phyloP scores from a whole-genome alignment of 1,284 basidiomycete genomes.

The Ceratobasidium sp. region DNA sequence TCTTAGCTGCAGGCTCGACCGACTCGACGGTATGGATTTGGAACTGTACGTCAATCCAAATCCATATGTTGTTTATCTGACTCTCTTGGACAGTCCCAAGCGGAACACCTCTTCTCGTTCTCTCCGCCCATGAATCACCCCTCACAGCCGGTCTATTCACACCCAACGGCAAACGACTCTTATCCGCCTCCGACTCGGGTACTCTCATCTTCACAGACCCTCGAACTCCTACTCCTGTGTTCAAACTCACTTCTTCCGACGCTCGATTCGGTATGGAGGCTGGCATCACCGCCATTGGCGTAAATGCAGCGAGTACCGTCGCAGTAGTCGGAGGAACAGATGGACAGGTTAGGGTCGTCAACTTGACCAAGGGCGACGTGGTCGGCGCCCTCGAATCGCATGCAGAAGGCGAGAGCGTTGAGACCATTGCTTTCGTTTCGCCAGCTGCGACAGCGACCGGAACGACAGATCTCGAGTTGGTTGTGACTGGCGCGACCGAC shows the following conservation, averaged over 20 bases:
- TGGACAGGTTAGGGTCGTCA: constrained; percentile 86
- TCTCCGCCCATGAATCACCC: constrained; percentile 86
- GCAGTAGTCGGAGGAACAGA: constrained; percentile 87
- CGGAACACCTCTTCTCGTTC: constrained; percentile 94
- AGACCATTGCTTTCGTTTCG: constrained; percentile 81
- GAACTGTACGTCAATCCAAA: constrained; percentile 69
- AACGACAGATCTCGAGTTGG: constrained; percentile 66
- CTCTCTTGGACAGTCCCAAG: constrained; percentile 77
- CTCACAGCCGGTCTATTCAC: constrained; percentile 92
- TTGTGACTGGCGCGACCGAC: constrained; percentile 91
- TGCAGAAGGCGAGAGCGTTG: constrained; percentile 87
- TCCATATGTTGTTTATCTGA: constrained; percentile 12
- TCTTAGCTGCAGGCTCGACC: constrained; percentile 90
- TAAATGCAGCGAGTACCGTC: constrained; percentile 85
- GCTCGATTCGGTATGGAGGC: constrained; percentile 79
- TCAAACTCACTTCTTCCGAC: constrained; percentile 78
- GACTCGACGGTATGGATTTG: constrained; percentile 98
- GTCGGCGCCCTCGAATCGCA: constrained; percentile 84
- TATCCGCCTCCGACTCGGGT: constrained; percentile 87
- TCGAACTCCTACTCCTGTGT: constrained; percentile 74
- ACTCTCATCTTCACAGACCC: constrained; percentile 93
- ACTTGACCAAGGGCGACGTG: constrained; percentile 84
- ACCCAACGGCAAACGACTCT: constrained; percentile 87
- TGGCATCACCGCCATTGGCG: constrained; percentile 83
- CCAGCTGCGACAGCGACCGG: constrained; percentile 47